phyloP scores from a whole-genome alignment of 78 protist species.

The Dictyostelium capitatum region DNA sequence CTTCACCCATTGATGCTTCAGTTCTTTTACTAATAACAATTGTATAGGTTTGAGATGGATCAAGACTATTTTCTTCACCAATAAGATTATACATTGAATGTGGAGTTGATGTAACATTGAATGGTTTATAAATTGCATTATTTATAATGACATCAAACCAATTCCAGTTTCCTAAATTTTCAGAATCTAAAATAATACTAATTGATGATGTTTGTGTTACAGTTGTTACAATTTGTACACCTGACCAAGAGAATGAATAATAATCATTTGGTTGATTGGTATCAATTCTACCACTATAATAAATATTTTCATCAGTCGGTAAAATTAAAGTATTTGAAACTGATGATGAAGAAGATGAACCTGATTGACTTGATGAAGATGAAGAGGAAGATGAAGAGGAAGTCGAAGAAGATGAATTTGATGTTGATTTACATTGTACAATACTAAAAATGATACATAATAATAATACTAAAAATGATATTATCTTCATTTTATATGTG shows the following conservation, averaged over 20 bases:
- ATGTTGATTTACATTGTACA: background rate
- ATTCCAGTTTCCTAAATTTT: background rate
- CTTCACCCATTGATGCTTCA: background rate
- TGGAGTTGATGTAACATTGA: constrained; percentile 8
- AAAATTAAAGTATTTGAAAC: background rate
- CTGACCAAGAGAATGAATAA: constrained; percentile 23
- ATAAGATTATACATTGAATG: background rate
- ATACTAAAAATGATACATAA: background rate
- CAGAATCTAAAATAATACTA: background rate
- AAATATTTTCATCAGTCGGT: background rate
- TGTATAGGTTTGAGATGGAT: constrained; percentile 16
- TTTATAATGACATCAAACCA: constrained; percentile 13
- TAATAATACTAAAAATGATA: background rate
- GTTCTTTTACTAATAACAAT: constrained; percentile 1
- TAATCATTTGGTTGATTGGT: background rate
- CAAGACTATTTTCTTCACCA: background rate
- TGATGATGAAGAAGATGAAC: background rate
- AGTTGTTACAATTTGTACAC: background rate
- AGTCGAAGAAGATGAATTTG: background rate
- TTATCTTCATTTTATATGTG: background rate
- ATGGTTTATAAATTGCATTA: background rate
- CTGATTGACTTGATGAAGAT: background rate
- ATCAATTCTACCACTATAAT: constrained; percentile 22
- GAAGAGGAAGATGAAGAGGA: background rate
- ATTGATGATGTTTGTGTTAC: background rate